Evolutionary conservation across 2,329 filamentous ascomycete species (phyloP).

Genomic region (Davidsoniella australis): DNA sequence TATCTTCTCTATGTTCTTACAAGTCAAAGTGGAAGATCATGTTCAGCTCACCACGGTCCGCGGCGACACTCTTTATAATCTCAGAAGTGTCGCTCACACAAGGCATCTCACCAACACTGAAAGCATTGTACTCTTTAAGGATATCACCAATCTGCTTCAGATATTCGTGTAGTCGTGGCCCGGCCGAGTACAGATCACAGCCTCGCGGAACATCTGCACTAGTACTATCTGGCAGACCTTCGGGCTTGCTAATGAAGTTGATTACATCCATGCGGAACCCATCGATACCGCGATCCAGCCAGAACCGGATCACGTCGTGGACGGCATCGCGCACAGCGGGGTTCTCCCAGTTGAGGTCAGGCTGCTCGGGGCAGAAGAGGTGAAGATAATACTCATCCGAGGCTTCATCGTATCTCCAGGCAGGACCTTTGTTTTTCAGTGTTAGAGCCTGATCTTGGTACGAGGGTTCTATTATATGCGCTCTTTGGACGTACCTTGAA

Average conservation of each 20-base stretch:
- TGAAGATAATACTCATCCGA: slow-evolving; percentile 43
- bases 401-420: slow-evolving; percentile 32
- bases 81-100: slow-evolving; percentile 26
- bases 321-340: slow-evolving; percentile 45
- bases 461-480: background rate
- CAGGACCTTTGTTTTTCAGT: slow-evolving; percentile 20
- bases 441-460: background rate
- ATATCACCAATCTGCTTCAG: slow-evolving; percentile 28
- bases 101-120: slow-evolving; percentile 36
- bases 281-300: slow-evolving; percentile 50
- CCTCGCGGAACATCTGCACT: slow-evolving; percentile 17
- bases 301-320: slow-evolving; percentile 54
- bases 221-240: slow-evolving; percentile 32
- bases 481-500: slow-evolving; percentile 4
- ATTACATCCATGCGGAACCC: slow-evolving; percentile 53
- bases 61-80: slow-evolving; percentile 32
- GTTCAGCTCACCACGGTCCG: slow-evolving; percentile 41
- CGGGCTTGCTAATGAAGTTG: slow-evolving; percentile 48
- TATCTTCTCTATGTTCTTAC: background rate
- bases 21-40: slow-evolving; percentile 62
- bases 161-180: slow-evolving; percentile 30
- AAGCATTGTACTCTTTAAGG: slow-evolving; percentile 29
- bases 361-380: slow-evolving; percentile 53
- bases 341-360: slow-evolving; percentile 67
- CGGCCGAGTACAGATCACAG: slow-evolving; percentile 35